Conservation (phyloP, 768 basidiomycete genomes). For the Trametes coccinea region DNA sequence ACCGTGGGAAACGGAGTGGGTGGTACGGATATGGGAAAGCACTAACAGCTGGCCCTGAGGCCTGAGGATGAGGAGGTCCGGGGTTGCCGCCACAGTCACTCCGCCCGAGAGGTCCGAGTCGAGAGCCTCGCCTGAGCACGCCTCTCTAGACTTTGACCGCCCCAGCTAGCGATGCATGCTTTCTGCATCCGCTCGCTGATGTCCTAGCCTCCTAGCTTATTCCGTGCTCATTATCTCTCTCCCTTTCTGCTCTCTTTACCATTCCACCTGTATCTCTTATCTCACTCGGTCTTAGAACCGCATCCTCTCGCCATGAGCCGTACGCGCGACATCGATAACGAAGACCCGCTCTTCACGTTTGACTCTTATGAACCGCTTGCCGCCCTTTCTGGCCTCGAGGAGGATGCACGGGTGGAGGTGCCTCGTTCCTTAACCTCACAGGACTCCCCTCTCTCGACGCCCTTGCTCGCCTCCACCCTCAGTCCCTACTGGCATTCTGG, state of each 20-base stretch:
- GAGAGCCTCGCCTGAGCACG: conserved; percentile 1
- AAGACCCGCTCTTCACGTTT: conserved; percentile 51
- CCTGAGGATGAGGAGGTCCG: too few species aligned
- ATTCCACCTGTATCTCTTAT: conserved; percentile 24
- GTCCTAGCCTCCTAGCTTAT: conserved; percentile 2
- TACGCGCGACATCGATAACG: conserved; percentile 51
- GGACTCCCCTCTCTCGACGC: conserved; percentile 11
- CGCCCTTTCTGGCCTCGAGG: conserved; percentile 28
- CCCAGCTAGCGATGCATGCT: neutral
- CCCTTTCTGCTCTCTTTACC: conserved; percentile 1
- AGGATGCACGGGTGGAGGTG: conserved; percentile 21
- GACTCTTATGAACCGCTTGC: conserved; percentile 44
- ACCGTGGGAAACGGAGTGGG: too few species aligned
- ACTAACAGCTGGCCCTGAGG: too few species aligned
- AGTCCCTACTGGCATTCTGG: conserved; percentile 1
- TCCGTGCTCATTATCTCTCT: conserved; percentile 1
- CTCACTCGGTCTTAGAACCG: conserved; percentile 25
- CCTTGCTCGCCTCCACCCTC: conserved; percentile 7
- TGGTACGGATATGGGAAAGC: too few species aligned
- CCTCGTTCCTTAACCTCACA: conserved; percentile 10
- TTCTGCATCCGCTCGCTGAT: neutral
- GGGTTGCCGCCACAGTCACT: too few species aligned
- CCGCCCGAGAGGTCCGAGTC: neutral
- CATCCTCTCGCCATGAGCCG: conserved; percentile 41
- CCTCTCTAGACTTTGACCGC: neutral